Evolutionary conservation across 306 rosid species (phyloP).

Genomic region (Elaeagnus macrophylla): DNA sequence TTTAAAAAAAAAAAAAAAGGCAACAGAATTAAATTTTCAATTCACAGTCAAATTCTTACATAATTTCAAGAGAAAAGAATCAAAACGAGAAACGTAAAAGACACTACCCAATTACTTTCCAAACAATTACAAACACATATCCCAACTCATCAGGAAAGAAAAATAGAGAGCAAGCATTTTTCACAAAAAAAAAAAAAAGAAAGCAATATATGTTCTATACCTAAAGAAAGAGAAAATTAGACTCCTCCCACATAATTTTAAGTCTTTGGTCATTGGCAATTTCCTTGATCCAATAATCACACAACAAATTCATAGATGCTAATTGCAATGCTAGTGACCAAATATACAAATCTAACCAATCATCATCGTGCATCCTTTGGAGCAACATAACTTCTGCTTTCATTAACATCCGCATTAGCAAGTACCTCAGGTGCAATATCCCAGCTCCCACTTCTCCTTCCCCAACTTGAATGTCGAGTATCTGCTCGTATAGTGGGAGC

Average conservation of each 20-base stretch:
- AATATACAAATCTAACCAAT: slow-evolving; percentile 22
- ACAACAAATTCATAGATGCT: slow-evolving; percentile 12
- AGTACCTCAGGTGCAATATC: slow-evolving; percentile 62
- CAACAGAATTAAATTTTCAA: no score
- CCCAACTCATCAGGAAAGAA: slow-evolving; percentile 31
- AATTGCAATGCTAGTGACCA: slow-evolving; percentile 18
- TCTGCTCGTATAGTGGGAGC: slow-evolving; percentile 70
- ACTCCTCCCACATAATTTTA: slow-evolving; percentile 26
- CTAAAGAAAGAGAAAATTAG: slow-evolving; percentile 21
- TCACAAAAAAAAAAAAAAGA: slow-evolving; percentile 17
- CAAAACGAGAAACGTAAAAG: slow-evolving; percentile 11
- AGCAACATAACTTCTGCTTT: slow-evolving; percentile 53
- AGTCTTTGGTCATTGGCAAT: slow-evolving; percentile 17
- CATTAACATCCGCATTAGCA: slow-evolving; percentile 52
- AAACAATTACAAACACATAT: slow-evolving; percentile 47
- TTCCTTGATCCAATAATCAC: slow-evolving; percentile 22
- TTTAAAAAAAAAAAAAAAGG: no score
- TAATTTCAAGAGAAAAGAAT: slow-evolving; percentile 1
- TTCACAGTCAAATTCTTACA: no score
- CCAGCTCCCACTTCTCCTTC: slow-evolving; percentile 72
- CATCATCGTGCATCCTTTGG: slow-evolving; percentile 48
- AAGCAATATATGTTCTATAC: slow-evolving; percentile 12
- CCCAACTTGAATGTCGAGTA: slow-evolving; percentile 72
- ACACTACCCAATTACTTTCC: slow-evolving; percentile 36
- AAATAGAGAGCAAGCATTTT: slow-evolving; percentile 24